Evolutionary conservation across 345 rosid species (phyloP).

Genomic region (Acer negundo): DNA sequence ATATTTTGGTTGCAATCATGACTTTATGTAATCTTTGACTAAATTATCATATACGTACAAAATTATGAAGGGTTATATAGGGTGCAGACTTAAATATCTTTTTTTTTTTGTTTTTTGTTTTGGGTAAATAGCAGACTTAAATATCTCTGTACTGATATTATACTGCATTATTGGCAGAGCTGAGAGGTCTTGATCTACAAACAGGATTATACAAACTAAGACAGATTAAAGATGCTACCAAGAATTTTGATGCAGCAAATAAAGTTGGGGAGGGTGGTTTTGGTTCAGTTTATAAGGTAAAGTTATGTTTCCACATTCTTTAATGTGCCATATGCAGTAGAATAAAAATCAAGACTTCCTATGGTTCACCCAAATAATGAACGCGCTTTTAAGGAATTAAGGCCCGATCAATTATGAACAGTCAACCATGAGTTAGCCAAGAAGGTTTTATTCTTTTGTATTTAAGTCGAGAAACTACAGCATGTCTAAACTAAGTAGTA

Average conservation of each 20-base stretch:
- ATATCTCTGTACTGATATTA: conserved; percentile 14
- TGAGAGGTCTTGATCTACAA: conserved; percentile 62
- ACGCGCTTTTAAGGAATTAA: not conserved
- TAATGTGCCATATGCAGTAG: not conserved
- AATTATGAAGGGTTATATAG: not conserved
- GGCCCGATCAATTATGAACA: not conserved
- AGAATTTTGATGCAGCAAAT: conserved; percentile 52
- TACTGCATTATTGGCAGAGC: conserved; percentile 44
- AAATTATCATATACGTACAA: not conserved
- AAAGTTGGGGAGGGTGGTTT: conserved; percentile 88
- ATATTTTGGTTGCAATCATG: not conserved
- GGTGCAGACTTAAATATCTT: too few species aligned
- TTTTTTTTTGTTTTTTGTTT: too few species aligned
- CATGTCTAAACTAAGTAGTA: not conserved
- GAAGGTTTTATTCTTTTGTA: not conserved
- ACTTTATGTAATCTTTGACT: not conserved
- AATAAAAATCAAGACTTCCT: not conserved
- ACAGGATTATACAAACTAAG: conserved; percentile 62
- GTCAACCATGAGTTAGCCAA: not conserved
- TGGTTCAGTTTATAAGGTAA: conserved; percentile 75
- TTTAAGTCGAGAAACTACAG: not conserved
- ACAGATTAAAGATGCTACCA: conserved; percentile 72
- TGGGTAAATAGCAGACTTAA: not conserved
- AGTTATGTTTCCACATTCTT: conserved; percentile 3
- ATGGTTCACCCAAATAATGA: not conserved